phyloP scores from a whole-genome alignment of 139 green algal genomes.

The Diplosphaera chodatii region DNA sequence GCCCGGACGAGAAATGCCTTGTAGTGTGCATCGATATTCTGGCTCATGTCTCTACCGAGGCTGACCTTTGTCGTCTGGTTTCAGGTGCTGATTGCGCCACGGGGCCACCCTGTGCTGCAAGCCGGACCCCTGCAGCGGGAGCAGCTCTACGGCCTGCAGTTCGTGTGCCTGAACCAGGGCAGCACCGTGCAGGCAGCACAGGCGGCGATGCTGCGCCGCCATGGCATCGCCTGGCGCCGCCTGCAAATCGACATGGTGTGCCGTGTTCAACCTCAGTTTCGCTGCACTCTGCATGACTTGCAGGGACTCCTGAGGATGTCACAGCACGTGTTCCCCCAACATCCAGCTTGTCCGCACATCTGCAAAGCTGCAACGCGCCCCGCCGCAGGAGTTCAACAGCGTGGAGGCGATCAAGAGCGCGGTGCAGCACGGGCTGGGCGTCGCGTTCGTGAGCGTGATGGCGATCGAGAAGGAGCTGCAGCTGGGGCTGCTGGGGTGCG shows the following conservation, averaged over 20 bases:
- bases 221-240: slow-evolving; percentile 21
- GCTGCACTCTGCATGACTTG: neutral
- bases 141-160: slow-evolving; percentile 24
- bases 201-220: slow-evolving; percentile 15
- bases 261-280: neutral
- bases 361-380: neutral
- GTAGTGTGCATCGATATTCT: no score
- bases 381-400: slow-evolving; percentile 34
- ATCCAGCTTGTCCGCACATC: no score
- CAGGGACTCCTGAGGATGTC: no score
- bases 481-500: slow-evolving; percentile 20
- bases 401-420: slow-evolving; percentile 46
- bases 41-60: no score
- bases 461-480: slow-evolving; percentile 33
- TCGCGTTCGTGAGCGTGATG: slow-evolving; percentile 25
- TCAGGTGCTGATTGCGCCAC: slow-evolving; percentile 25
- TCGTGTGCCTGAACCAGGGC: slow-evolving; percentile 27
- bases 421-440: slow-evolving; percentile 31
- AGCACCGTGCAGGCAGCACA: slow-evolving; percentile 15
- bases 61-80: neutral
- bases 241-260: slow-evolving; percentile 25
- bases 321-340: no score
- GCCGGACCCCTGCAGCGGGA: slow-evolving; percentile 16
- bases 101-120: slow-evolving; percentile 17
- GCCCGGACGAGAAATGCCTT: no score